Percentiles rank a stretch among this genome's conserved stretches.
phyloP scores from a whole-genome alignment of 2,329 filamentous ascomycete species.

The Juglanconis juglandina region DNA sequence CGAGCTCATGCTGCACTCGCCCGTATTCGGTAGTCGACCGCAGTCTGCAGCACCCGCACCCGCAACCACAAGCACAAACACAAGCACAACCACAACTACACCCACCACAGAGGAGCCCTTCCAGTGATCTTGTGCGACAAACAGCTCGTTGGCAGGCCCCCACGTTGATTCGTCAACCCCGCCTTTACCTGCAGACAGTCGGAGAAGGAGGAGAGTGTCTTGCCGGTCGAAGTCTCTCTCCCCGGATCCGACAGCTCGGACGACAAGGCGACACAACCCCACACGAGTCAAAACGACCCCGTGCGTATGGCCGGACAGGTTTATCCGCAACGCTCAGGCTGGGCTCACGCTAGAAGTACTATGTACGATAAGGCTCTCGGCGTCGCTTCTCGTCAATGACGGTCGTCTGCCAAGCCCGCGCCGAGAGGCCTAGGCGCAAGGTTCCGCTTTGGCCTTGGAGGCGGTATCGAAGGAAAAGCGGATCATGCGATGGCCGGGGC shows the following conservation, averaged over 20 bases:
- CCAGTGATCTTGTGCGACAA: background rate
- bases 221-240: background rate
- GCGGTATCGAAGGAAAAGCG: background rate
- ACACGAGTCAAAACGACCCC: background rate
- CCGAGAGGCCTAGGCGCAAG: constrained; percentile 11
- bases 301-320: background rate
- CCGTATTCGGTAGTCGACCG: constrained; percentile 10
- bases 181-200: background rate
- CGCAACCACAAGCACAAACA: background rate
- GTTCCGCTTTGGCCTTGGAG: background rate
- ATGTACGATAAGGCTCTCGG: background rate
- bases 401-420: constrained; percentile 12
- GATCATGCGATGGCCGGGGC: constrained; percentile 5
- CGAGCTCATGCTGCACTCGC: constrained; percentile 6
- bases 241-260: constrained; percentile 1
- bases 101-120: background rate
- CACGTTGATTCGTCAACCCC: background rate
- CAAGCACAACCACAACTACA: background rate
- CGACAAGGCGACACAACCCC: background rate
- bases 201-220: background rate
- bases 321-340: background rate
- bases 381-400: constrained; percentile 3
- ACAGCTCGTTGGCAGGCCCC: constrained; percentile 1
- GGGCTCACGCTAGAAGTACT: background rate
- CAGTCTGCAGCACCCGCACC: background rate